Evolutionary conservation across 805 yeast species (phyloP).

Genomic region (Phaffomyces antillensis): DNA sequence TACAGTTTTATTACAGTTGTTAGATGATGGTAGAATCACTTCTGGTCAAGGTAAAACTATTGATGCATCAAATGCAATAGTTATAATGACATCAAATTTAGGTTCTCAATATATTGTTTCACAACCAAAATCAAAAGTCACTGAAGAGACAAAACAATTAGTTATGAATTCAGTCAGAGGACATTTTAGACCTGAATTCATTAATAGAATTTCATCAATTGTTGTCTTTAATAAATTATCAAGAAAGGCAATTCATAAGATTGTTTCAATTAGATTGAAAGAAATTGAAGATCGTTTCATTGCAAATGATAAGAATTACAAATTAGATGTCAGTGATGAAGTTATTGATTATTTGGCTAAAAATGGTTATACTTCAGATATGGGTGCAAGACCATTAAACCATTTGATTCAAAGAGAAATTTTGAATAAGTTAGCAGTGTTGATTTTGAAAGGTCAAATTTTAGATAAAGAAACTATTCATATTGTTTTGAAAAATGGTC

Average conservation of each 20-base stretch:
- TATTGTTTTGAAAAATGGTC: constrained; percentile 48
- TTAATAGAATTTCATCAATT: constrained; percentile 91
- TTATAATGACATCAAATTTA: constrained; percentile 94
- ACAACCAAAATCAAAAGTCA: constrained; percentile 56
- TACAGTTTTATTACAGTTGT: constrained; percentile 82
- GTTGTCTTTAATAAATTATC: constrained; percentile 91
- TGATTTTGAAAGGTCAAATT: constrained; percentile 80
- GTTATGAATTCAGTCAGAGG: constrained; percentile 80
- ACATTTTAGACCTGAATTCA: constrained; percentile 96
- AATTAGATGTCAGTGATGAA: constrained; percentile 61
- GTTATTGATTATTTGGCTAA: constrained; percentile 79
- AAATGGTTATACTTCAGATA: constrained; percentile 84
- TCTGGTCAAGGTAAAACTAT: constrained; percentile 91
- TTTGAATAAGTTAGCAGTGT: constrained; percentile 82
- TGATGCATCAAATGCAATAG: constrained; percentile 85
- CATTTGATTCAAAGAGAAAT: constrained; percentile 86
- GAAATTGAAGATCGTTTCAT: constrained; percentile 86
- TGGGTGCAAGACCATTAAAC: constrained; percentile 96
- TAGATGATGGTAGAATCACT: constrained; percentile 95
- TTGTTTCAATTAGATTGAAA: constrained; percentile 73
- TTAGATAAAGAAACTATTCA: constrained; percentile 81
- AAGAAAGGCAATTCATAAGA: constrained; percentile 84
- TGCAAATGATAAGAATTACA: constrained; percentile 72
- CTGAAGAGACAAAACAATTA: constrained; percentile 58
- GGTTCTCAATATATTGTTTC: constrained; percentile 88